Evolutionary conservation across 2,329 filamentous ascomycete genomes (phyloP), one percentile per base, ranked within the genome.

Genomic region (Fusarium citri): DNA sequence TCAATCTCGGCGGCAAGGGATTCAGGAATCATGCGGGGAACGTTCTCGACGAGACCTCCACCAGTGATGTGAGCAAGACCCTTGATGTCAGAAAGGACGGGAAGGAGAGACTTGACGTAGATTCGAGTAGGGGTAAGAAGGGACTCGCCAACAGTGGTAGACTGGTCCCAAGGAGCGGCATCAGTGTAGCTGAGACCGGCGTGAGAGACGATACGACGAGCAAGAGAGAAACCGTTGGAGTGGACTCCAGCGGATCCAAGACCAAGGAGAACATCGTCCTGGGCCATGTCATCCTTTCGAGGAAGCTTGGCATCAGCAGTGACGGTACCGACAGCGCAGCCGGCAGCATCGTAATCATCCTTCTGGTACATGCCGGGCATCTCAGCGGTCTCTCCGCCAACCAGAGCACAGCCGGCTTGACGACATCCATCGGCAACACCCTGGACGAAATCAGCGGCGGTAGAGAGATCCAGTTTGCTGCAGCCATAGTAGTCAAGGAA

Each of bases 401-500:
- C 92, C 5, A 99, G 87, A 18, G 94, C 94, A 77, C 95, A 97
- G 46, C 91, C 91, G 1, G 95, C 89, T 76, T 94, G 88, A 64
- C 89, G 89, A 82, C 96, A 99, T 49, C 96, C 96, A 30, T 91
- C 87, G 4, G 94, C 94, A 5, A 99, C 94, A 68, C 96, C 94
- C 76, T 94, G 89, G 42, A 99, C 92, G 77, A 99, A 98, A n/a
- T 89, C 87, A 14, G 92, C 90, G 1, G 94, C 94, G 7, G 89
- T 89, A 40, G 89, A 85, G 11, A 95, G 88, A 72, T 97, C 89
- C 23, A 99, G 88, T 79, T 91, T 92, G 80, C 93, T 94, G 86
- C 94, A 98, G 66, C 94, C 95, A 82, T 97, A 98, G 87, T 97
- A 98, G 84, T 99, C 96, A 68, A 98, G 90, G 87, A 99, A 98